Base-by-base conservation (phyloP, 2,329 filamentous ascomycete species). In the Teratosphaeria gauchensis region DNA sequence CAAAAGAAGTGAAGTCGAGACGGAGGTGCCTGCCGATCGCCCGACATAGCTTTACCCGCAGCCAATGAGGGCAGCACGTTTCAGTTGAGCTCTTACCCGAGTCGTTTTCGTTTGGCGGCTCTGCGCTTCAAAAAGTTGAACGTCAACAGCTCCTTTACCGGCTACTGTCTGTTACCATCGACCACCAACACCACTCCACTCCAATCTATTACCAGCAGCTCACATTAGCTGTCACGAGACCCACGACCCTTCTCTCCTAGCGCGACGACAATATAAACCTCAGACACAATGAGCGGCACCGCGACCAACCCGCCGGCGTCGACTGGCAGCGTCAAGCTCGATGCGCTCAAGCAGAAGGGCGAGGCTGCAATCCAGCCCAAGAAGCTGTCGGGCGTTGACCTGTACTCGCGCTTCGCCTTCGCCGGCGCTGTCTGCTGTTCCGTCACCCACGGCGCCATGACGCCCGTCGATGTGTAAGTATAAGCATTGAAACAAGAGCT, bases 391-490 rank as follows among this genome's bases (percentile, higher is more conserved):
- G 84, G 86, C 63, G 54, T 91, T 67, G 80, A 76, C 61, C 89
- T 99, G 71, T 97, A 97, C 87, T 89, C 90, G 71, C 86, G 90
- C 79, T 96, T 96, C 82, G 92, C 94, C 79, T 88, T 99, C 72
- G 92, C 94, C 72, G 94, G 94, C 80, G 94, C 94, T 71, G 81
- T 97, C 82, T 96, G 94, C 87, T 99, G 94, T 80, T 94, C 92
- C 71, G 81, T 97, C 80, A 99, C 94, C 74, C 94, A 99, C 85
- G 94, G 92, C 78, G 88, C 84, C 73, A 86, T 97, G 72, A 99
- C 94, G 69, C 94, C 94, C 74, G 91, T 99, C 78, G 94, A 99
- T 89, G 94, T 99, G 92, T 97, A 94, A 78, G 92, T 89, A 62
- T 59, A 57, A 5, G 28, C 55, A 57, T 51, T 38, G 31, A 52